Evolutionary conservation across 1,284 basidiomycete genomes (phyloP), one percentile per base, ranked within the genome.

Genomic region (Ceratobasidium sp.): DNA sequence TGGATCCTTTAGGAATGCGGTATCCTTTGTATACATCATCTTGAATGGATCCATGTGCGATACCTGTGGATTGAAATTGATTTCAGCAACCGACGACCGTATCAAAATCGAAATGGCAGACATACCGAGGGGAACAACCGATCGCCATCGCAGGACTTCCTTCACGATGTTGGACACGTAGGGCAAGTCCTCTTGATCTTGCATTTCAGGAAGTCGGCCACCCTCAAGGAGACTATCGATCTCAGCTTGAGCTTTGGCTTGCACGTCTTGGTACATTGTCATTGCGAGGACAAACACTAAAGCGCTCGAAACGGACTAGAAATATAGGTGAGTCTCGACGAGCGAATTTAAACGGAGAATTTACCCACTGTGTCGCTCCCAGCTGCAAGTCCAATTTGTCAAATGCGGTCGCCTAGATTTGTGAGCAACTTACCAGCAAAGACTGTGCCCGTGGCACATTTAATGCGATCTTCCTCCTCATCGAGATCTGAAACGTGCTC

Each of bases 101-200:
- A n/a, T n/a, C n/a, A n/a, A n/a, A n/a, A n/a, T n/a, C n/a, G n/a
- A n/a, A n/a, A n/a, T n/a, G n/a, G n/a, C n/a, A 27, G 41, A 73
- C 67, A 50, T 77, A 56, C 62, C 48, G 9, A 72, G 56, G 69
- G 29, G 67, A 47, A 72, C 29, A 60, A 73, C 51, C 24, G 24
- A 60, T 45, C 71, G 79, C 79, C 75, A 88, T 86, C 88, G 83
- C 74, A 86, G 82, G 9, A 85, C 82, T 80, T 89, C 88, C 76
- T 85, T 86, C 47, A 88, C 71, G 2, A 62, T 19, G 27, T 24
- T 14, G 5, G 22, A 8, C 19, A 62, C 19, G 31, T 72, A 72
- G 6, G 67, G 67, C n/a, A 72, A 8, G 19, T 19, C 9, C 15
- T 59, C 67, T 22, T 41, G 51, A 24, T 66, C 64, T 5, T 22